Base-by-base conservation (phyloP, 768 basidiomycete species). In the Leucocoprinus birnbaumii region DNA sequence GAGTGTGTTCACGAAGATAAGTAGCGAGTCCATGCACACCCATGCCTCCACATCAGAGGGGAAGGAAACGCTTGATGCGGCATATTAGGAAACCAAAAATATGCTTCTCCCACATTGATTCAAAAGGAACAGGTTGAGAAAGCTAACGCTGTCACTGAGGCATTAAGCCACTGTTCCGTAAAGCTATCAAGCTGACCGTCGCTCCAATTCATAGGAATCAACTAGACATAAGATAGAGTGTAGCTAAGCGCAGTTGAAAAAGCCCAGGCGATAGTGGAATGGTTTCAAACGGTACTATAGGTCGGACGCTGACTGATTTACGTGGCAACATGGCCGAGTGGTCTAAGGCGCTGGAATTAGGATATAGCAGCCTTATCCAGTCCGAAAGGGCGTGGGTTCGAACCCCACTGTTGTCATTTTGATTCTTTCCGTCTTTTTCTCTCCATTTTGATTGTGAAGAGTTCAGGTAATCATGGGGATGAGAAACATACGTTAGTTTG, bases 261-360 rank as follows among this genome's bases (percentile, higher is more conserved):
- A 18, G 35, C 10, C 3, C 10, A 9, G 14, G 2, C 26, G 11
- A 43, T 14, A 47, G 2, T 19, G 1, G 9, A 16, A 21, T 26
- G 18, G n/a, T n/a, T n/a, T n/a, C n/a, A n/a, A n/a, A n/a, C n/a
- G n/a, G n/a, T n/a, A n/a, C n/a, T n/a, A n/a, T n/a, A n/a, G n/a
- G n/a, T n/a, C n/a, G n/a, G n/a, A n/a, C n/a, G n/a, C n/a, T n/a
- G n/a, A n/a, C n/a, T n/a, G n/a, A n/a, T n/a, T n/a, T n/a, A n/a
- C n/a, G n/a, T 55, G 75, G 75, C 77, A 76, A 76, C 75, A 74
- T 79, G 77, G 77, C 78, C 78, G 78, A 79, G 78, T 77, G 78
- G 78, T 79, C 77, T 76, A 79, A 79, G 78, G 77, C 77, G 78
- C 76, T 79, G 77, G 78, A 78, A 77, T 77, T 76, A 76, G 75